A percentile compares a stretch with the other conserved stretches of the same genome.
Evolutionary conservation across 192 early-diverging fungal genomes (phyloP).

Genomic region (Coemansia sp.): DNA sequence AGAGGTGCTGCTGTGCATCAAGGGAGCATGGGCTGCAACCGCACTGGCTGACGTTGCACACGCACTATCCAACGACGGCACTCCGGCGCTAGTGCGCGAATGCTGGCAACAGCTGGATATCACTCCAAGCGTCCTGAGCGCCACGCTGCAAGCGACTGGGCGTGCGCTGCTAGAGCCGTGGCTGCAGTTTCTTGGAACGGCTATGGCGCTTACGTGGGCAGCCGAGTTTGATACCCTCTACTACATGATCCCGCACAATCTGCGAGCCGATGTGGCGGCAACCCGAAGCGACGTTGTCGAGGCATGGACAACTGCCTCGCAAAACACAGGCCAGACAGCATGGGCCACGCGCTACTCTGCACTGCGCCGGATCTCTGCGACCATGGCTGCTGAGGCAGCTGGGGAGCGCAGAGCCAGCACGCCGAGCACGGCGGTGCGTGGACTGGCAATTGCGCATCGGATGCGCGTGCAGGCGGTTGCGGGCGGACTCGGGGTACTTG

Average conservation of each 20-base stretch:
- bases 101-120: slow-evolving; percentile 24
- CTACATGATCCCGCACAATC: slow-evolving; percentile 14
- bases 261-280: slow-evolving; percentile 11
- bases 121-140: neutral
- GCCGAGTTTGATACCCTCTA: slow-evolving; percentile 29
- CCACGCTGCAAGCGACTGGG: slow-evolving; percentile 6
- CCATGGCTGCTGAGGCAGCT: neutral
- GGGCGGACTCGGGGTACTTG: slow-evolving; percentile 21
- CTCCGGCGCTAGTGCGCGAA: slow-evolving; percentile 20
- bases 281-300: slow-evolving; percentile 38
- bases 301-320: slow-evolving; percentile 24
- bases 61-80: neutral
- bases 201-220: slow-evolving; percentile 24
- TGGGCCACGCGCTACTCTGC: slow-evolving; percentile 21
- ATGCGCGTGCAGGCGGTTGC: slow-evolving; percentile 39
- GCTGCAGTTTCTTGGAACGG: slow-evolving; percentile 20
- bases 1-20: slow-evolving; percentile 20
- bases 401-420: neutral
- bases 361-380: slow-evolving; percentile 29
- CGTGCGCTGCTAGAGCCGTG: slow-evolving; percentile 28
- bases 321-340: neutral
- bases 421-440: slow-evolving; percentile 15
- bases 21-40: slow-evolving; percentile 30
- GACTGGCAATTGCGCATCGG: slow-evolving; percentile 15
- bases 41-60: slow-evolving; percentile 18